phyloP scores from a whole-genome alignment of 2,329 filamentous ascomycete species.

The Aspergillus viridinutans region DNA sequence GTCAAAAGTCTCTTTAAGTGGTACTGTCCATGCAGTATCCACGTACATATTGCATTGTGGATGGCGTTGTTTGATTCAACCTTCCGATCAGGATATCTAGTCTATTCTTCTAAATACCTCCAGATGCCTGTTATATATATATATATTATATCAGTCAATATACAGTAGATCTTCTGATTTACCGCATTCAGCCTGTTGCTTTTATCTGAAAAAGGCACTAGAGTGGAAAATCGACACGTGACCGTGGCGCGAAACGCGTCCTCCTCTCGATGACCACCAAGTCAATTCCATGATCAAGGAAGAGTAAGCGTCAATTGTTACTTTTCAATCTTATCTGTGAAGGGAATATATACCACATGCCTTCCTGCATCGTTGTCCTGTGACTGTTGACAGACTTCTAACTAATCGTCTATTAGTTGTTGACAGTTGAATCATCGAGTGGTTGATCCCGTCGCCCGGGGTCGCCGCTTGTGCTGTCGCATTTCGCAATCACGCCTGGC shows the following conservation, averaged over 20 bases:
- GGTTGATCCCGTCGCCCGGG: not conserved
- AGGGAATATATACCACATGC: not conserved
- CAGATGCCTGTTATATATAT: not conserved
- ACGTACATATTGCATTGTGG: constrained; percentile 19
- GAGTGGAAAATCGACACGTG: constrained; percentile 20
- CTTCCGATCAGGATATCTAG: not conserved
- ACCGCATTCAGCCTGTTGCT: not conserved
- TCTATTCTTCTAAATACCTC: not conserved
- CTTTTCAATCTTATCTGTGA: not conserved
- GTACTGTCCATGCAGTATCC: constrained; percentile 15
- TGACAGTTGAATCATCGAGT: not conserved
- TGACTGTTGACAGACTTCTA: not conserved
- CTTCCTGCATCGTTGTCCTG: not conserved
- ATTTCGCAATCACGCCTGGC: constrained; percentile 6
- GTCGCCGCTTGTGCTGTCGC: constrained; percentile 1
- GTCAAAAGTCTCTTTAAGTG: constrained; percentile 13
- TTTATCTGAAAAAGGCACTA: not conserved
- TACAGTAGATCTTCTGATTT: not conserved
- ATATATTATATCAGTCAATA: not conserved
- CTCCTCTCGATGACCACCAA: constrained; percentile 9
- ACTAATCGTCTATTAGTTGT: not conserved
- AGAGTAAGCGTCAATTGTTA: not conserved
- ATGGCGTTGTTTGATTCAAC: constrained; percentile 14
- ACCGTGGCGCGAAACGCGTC: constrained; percentile 32
- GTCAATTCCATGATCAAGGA: not conserved